These are phyloP conservation scores for Aspergillus fumigatus DNA, from an alignment of 2,329 filamentous ascomycete species.

Conservation along the genomic window DNA sequence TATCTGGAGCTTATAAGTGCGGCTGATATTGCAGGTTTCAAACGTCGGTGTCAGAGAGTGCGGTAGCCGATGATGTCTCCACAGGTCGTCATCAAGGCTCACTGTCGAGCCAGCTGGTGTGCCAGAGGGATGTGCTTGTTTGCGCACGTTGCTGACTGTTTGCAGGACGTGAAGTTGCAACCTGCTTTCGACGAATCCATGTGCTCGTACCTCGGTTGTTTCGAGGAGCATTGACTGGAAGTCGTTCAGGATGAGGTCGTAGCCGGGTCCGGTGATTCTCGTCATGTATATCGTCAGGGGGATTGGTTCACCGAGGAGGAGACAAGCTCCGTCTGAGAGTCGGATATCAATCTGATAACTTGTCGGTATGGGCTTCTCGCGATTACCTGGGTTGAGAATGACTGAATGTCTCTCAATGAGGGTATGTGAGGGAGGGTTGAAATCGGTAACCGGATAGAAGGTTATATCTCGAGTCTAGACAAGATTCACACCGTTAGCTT, in stretches of 20 bases:
- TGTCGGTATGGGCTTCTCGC: neutral
- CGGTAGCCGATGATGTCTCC: conserved; percentile 6
- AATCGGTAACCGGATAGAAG: neutral
- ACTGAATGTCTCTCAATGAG: neutral
- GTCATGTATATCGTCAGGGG: conserved; percentile 11
- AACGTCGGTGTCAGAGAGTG: conserved; percentile 9
- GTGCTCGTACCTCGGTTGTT: conserved; percentile 11
- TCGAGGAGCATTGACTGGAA: conserved; percentile 20
- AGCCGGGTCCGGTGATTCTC: neutral
- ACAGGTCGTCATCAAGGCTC: neutral
- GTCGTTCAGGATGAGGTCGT: conserved; percentile 6
- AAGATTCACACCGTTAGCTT: neutral
- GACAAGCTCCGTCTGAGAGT: conserved; percentile 12
- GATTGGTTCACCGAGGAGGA: conserved; percentile 7
- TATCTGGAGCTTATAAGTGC: conserved; percentile 10
- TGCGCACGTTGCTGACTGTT: conserved; percentile 11
- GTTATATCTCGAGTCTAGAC: neutral
- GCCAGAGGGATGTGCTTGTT: too few species aligned
- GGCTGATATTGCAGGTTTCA: conserved; percentile 16
- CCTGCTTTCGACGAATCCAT: conserved; percentile 1
- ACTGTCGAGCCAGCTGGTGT: neutral
- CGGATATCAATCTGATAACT: conserved; percentile 4
- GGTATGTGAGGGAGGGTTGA: neutral
- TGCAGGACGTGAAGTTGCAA: conserved; percentile 13
- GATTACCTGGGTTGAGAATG: neutral